phyloP scores from a whole-genome alignment of 2,329 filamentous ascomycete genomes.

The Teratosphaeria viscida region DNA sequence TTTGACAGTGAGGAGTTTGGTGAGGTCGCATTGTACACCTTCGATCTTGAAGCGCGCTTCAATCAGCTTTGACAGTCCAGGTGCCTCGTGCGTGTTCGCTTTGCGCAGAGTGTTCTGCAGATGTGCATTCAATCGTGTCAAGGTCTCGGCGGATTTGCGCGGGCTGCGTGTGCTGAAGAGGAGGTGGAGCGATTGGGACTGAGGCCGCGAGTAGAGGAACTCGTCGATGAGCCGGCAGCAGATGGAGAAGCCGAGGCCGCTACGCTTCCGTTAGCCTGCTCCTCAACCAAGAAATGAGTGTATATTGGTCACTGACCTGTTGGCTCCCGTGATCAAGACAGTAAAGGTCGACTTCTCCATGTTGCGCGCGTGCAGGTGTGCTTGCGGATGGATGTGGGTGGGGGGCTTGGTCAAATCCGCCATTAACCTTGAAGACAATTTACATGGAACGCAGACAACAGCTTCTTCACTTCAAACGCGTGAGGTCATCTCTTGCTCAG shows the following conservation, averaged over 20 bases:
- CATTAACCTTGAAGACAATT: no score
- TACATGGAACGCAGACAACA: no score
- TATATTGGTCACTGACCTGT: conserved; percentile 50
- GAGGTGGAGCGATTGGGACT: conserved; percentile 60
- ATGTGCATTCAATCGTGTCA: conserved; percentile 43
- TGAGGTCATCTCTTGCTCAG: no score
- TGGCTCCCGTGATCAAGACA: conserved; percentile 73
- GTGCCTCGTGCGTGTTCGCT: conserved; percentile 21
- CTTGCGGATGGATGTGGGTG: no score
- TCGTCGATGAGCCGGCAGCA: conserved; percentile 81
- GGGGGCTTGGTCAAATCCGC: no score
- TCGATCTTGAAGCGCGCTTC: conserved; percentile 40
- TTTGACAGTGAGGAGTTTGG: conserved; percentile 45
- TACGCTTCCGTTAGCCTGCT: conserved; percentile 29
- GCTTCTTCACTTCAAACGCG: no score
- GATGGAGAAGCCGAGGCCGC: conserved; percentile 77
- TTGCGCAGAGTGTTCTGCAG: conserved; percentile 38
- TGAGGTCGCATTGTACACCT: conserved; percentile 49
- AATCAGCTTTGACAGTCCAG: conserved; percentile 31
- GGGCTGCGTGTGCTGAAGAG: conserved; percentile 73
- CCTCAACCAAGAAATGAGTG: not conserved
- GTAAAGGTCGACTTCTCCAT: conserved; percentile 26
- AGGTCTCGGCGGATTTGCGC: conserved; percentile 64
- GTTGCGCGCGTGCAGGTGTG: not conserved
- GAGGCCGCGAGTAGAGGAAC: conserved; percentile 61